These are phyloP conservation scores for Hymenoscyphus repandus DNA, from an alignment of 2,329 filamentous ascomycete species.

Conservation along the genomic window DNA sequence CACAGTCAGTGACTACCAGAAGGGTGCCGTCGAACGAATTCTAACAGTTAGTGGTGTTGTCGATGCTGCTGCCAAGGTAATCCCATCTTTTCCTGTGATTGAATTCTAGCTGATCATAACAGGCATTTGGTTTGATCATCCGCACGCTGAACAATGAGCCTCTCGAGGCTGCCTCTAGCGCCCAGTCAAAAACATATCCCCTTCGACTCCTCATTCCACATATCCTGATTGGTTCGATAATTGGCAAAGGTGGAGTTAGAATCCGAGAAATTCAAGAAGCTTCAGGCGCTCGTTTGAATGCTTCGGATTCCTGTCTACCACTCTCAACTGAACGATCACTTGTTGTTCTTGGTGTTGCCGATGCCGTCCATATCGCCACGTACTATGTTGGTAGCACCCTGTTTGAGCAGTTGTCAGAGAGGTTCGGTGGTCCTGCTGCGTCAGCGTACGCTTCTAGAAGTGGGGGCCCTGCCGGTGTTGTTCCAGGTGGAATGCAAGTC, in stretches of 20 bases:
- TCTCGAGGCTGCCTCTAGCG: slow-evolving; percentile 78
- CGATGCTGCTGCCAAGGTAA: slow-evolving; percentile 92
- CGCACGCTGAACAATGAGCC: slow-evolving; percentile 97
- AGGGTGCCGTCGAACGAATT: slow-evolving; percentile 95
- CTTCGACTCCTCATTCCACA: slow-evolving; percentile 92
- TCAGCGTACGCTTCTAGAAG: slow-evolving; percentile 97
- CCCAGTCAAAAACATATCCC: slow-evolving; percentile 95
- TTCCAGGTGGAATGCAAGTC: slow-evolving; percentile 97
- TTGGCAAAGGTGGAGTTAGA: slow-evolving; percentile 90
- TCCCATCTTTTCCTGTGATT: slow-evolving; percentile 24
- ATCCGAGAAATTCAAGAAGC: slow-evolving; percentile 99
- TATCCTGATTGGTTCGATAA: slow-evolving; percentile 96
- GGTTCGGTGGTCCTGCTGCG: slow-evolving; percentile 90
- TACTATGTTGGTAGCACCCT: slow-evolving; percentile 99
- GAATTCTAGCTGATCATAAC: slow-evolving; percentile 7
- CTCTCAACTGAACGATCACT: slow-evolving; percentile 96
- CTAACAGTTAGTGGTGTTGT: slow-evolving; percentile 95
- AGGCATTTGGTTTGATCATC: slow-evolving; percentile 97
- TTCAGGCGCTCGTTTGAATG: slow-evolving; percentile 92
- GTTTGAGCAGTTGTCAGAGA: slow-evolving; percentile 92
- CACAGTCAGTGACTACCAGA: slow-evolving; percentile 96
- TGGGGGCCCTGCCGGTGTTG: slow-evolving; percentile 85
- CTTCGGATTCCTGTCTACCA: slow-evolving; percentile 89
- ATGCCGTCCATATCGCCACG: slow-evolving; percentile 97
- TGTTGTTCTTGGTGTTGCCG: slow-evolving; percentile 94